A percentile compares a stretch with the other conserved stretches of the same genome.
phyloP scores from a whole-genome alignment of 495 filamentous ascomycete species.

The Viridothelium virens region DNA sequence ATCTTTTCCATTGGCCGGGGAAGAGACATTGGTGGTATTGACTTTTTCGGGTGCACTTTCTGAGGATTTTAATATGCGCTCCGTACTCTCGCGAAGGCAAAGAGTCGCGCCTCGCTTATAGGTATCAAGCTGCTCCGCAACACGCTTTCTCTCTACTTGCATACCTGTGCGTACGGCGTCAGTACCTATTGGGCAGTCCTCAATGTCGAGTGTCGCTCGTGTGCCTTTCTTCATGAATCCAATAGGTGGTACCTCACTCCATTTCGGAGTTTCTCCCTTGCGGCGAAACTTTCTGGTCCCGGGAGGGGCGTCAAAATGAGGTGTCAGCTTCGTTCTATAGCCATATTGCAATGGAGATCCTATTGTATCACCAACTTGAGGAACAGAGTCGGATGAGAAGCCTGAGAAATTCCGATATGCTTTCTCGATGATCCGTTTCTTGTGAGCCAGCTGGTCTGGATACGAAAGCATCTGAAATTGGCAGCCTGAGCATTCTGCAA shows the following conservation, averaged over 20 bases:
- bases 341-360: slow-evolving; percentile 82
- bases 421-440: slow-evolving; percentile 79
- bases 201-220: slow-evolving; percentile 73
- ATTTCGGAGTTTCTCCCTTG: slow-evolving; percentile 38
- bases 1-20: slow-evolving; percentile 13
- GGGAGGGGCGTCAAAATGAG: slow-evolving; percentile 76
- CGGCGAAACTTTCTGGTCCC: slow-evolving; percentile 38
- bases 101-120: slow-evolving; percentile 82
- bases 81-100: slow-evolving; percentile 77
- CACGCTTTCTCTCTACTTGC: slow-evolving; percentile 60
- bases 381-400: slow-evolving; percentile 65
- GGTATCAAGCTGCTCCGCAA: slow-evolving; percentile 57
- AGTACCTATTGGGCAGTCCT: slow-evolving; percentile 94
- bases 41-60: slow-evolving; percentile 15
- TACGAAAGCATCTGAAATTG: slow-evolving; percentile 98
- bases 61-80: slow-evolving; percentile 50
- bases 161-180: slow-evolving; percentile 71
- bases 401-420: slow-evolving; percentile 87
- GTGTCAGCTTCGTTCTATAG: slow-evolving; percentile 93
- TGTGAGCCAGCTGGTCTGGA: slow-evolving; percentile 72
- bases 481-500: slow-evolving; percentile 78
- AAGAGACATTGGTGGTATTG: background rate
- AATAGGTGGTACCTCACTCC: slow-evolving; percentile 61
- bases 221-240: slow-evolving; percentile 82
- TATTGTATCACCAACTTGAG: slow-evolving; percentile 72